Base-by-base conservation (phyloP, 129 eudicot species). In the Tagetes erecta region DNA sequence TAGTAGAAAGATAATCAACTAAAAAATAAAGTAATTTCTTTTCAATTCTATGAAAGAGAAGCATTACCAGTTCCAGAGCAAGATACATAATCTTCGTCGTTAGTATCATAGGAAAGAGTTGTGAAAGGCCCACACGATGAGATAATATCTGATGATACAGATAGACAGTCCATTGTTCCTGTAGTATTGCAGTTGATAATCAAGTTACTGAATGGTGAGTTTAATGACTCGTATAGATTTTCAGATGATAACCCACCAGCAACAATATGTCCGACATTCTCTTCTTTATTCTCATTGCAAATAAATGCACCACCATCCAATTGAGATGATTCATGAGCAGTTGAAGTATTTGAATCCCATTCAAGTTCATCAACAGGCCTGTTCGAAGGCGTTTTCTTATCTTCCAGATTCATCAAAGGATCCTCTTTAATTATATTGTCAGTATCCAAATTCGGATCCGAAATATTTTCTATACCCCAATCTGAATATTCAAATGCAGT, bases 51-150 rank as follows among this genome's bases (percentile, higher is more conserved):
- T 51, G 41, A 67, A 39, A 64, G 39, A 56, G 68, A 14, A 58
- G 68, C 79, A 66, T 86, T 86, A 86, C 87, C 91, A 71, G 42
- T 70, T 71, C 67, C 80, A 36, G 59, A 34, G 46, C 74, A 44
- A 80, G 77, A 70, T 39, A 12, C 30, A 40, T 45, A 57, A 35
- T 12, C 67, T 39, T 71, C 72, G 73, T 78, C 67, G 76, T 71
- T 75, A 57, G 51, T 71, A 35, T 40, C 75, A 76, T 10, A 34
- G 33, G 12, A 63, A 52, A 49, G 9, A 49, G 12, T 45, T 47
- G 68, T 41, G 70, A 40, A 74, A 5, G 82, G 80, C 10, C 41
- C 79, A 51, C 73, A 58, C 6, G 73, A 42, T 35, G 71, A 58
- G 64, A 39, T 40, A 60, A 52, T 73, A 60, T 46, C 44, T 10